Percentiles rank a stretch among this genome's conserved stretches.
These are phyloP conservation scores for Zygotorulaspora florentina DNA, from an alignment of 805 yeast genomes.

Conservation along the genomic window DNA sequence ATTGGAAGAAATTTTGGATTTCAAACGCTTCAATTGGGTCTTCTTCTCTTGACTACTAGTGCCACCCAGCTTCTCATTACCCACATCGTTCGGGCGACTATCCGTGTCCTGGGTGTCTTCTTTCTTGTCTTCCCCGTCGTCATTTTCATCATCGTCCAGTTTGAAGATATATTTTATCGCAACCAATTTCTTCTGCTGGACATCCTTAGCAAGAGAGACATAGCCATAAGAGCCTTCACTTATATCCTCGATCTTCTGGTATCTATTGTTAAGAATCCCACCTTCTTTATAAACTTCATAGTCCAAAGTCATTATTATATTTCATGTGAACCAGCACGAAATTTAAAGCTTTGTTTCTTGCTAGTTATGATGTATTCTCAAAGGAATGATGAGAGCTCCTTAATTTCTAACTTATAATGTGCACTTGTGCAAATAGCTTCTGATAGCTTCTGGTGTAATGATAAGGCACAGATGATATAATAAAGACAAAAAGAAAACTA, in stretches of 20 bases:
- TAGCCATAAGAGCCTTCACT: constrained; percentile 93
- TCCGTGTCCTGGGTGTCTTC: constrained; percentile 19
- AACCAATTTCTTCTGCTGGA: constrained; percentile 48
- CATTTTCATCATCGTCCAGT: constrained; percentile 37
- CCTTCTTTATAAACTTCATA: constrained; percentile 44
- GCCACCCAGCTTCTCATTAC: constrained; percentile 8
- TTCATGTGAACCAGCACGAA: neutral
- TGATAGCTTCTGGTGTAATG: no score
- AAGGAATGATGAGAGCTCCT: no score
- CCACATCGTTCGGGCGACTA: constrained; percentile 15
- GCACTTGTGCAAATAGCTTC: no score
- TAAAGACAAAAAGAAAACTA: no score
- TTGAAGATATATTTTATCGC: constrained; percentile 85
- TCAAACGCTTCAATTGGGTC: constrained; percentile 20
- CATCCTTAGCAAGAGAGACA: constrained; percentile 81
- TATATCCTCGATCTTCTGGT: constrained; percentile 65
- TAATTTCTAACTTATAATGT: no score
- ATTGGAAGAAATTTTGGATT: constrained; percentile 37
- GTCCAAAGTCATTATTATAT: constrained; percentile 25
- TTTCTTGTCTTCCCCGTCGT: constrained; percentile 13
- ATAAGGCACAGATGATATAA: no score
- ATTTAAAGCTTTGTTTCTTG: no score
- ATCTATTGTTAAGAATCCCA: constrained; percentile 55
- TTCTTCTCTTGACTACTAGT: constrained; percentile 25
- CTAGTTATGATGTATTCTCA: no score